Evolutionary conservation across 345 rosid genomes (phyloP), one percentile per base, ranked within the genome.

Genomic region (Hibiscus syriacus): DNA sequence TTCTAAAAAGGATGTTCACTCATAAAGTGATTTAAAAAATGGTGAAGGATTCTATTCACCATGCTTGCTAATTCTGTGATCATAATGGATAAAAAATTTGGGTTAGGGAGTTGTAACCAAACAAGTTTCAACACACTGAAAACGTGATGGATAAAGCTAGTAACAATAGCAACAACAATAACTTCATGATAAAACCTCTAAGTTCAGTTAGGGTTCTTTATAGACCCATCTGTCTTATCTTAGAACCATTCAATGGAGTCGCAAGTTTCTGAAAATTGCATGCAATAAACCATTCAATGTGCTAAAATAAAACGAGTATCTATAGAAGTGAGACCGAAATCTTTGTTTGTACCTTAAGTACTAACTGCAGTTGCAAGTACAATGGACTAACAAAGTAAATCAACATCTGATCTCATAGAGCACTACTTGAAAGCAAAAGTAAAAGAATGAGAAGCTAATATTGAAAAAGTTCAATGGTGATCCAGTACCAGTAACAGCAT

Each of bases 401-500:
- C n/a, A 20, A 60, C 26, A 38, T 36, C 8, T 12, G 49, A 60
- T 34, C 27, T 1, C n/a, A 36, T 19, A 20, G 29, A 34, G 16
- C 12, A 23, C 19, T 53, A 53, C 45, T 67, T 52, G 48, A 64
- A 69, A 11, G 26, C n/a, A 60, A 57, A 29, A 30, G 43, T 32
- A 1, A 8, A 74, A 16, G 54, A 10, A 27, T 45, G 56, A 58
- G 48, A 64, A 13, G 41, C 19, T 6, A 67, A 45, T 67, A 11
- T 13, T 30, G 43, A 41, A 41, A 38, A 53, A 41, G 55, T 27
- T 17, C 58, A 64, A 61, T 8, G 17, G 20, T 29, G 3, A 59
- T 19, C 49, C 5, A 70, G 67, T 87, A 92, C 99, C 99, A 22
- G 99, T 95, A 76, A 95, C 97, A 53, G 99, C 98, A 74, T 95